Base-by-base conservation (phyloP, 257 asterid genomes). In the Capsicum baccatum region DNA sequence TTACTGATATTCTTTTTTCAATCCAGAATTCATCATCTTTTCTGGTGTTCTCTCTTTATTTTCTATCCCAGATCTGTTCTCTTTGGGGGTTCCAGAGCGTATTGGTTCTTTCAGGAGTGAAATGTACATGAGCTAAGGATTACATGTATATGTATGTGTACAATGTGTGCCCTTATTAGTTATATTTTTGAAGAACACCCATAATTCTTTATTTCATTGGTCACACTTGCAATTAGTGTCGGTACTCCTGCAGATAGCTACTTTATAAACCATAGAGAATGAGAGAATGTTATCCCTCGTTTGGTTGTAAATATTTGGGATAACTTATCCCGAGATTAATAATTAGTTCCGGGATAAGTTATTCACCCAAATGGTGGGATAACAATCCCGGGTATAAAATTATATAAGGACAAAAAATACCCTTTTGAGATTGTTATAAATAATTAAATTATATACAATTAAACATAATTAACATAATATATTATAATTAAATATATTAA, bases 181-280 rank as follows among this genome's bases (percentile, higher is more conserved):
- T 52, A 52, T 52, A 52, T 0, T 52, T 52, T 26, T 52, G 63
- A 76, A 76, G 26, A 76, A 13, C 15, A 21, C 5, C 0, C 44
- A 76, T 76, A 11, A 78, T 78, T 74, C 44, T 74, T 50, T 78
- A 78, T 78, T 26, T 47, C 63, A 52, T 26, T 26, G 54, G 15
- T 9, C 3, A 52, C n/a, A 78, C 66, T 66, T 66, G 73, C 73
- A 12, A 12, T 6, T 5, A 5, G 17, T 66, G 73, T 66, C n/a
- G 9, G 47, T 66, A 35, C 48, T 33, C 71, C 5, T 64, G 5
- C 42, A 12, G n/a, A 66, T 44, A 33, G 47, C 47, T 11, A 66
- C 6, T 5, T 64, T 9, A 26, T 26, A 9, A 48, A 6, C 48
- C 48, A 44, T 44, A 44, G 48, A 44, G 48, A 37, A 37, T 37